phyloP scores from a whole-genome alignment of 805 yeast species.

The Soucietia sequanensis region DNA sequence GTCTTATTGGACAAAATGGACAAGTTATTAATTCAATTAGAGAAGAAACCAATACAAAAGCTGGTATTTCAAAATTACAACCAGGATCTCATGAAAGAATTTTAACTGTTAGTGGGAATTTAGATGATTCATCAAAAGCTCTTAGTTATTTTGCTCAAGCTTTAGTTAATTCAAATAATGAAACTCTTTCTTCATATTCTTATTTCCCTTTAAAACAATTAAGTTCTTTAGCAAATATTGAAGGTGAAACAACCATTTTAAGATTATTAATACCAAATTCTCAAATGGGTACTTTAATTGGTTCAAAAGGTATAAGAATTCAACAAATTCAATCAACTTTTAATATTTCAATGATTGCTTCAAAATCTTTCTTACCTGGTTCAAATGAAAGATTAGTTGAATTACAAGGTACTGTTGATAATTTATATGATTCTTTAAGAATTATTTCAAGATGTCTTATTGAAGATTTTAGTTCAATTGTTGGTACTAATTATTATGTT shows the following conservation, averaged over 20 bases:
- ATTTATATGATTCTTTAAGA: slow-evolving; percentile 55
- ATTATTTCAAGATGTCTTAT: slow-evolving; percentile 68
- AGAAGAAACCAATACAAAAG: slow-evolving; percentile 73
- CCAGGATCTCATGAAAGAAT: slow-evolving; percentile 83
- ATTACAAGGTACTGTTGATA: slow-evolving; percentile 72
- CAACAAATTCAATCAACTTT: slow-evolving; percentile 70
- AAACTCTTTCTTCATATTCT: slow-evolving; percentile 38
- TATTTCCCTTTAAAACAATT: slow-evolving; percentile 62
- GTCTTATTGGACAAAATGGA: slow-evolving; percentile 85
- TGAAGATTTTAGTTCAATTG: slow-evolving; percentile 69
- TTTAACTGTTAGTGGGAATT: slow-evolving; percentile 71
- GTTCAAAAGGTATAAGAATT: slow-evolving; percentile 77
- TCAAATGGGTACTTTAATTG: slow-evolving; percentile 87
- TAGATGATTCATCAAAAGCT: slow-evolving; percentile 68
- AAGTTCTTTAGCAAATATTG: slow-evolving; percentile 49
- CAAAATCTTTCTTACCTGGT: slow-evolving; percentile 76
- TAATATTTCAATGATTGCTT: slow-evolving; percentile 79
- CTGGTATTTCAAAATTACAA: slow-evolving; percentile 79
- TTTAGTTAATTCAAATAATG: slow-evolving; percentile 44
- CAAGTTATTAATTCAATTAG: slow-evolving; percentile 72
- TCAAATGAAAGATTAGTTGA: slow-evolving; percentile 87
- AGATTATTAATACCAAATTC: slow-evolving; percentile 77
- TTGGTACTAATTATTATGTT: slow-evolving; percentile 62
- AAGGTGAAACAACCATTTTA: slow-evolving; percentile 53
- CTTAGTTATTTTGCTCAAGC: slow-evolving; percentile 68